A percentile compares a stretch with the other conserved stretches of the same genome.
Conservation (phyloP, 768 basidiomycete genomes). For the Tephrocybe rancida region DNA sequence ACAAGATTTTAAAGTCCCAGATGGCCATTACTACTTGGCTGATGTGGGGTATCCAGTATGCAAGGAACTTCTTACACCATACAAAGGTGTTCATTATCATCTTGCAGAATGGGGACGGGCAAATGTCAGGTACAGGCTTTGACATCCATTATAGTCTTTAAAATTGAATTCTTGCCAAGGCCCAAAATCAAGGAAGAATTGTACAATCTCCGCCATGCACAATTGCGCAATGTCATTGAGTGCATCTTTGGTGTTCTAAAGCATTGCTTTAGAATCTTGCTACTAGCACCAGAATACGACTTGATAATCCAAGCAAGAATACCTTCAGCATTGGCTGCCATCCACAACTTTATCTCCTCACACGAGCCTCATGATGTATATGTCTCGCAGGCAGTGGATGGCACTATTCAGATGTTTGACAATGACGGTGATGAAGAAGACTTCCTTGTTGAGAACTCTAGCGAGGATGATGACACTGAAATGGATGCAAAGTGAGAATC, state of each 20-base stretch:
- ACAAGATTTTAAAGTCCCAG: neutral
- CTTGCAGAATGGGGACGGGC: constrained; percentile 1
- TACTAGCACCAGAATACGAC: constrained; percentile 12
- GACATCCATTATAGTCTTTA: neutral
- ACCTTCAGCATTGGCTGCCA: constrained; percentile 14
- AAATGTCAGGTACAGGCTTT: neutral
- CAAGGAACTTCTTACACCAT: neutral
- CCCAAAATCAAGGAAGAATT: constrained; percentile 25
- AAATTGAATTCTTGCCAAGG: constrained; percentile 3
- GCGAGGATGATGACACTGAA: too few species aligned
- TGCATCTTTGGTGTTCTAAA: constrained; percentile 27
- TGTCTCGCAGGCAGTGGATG: neutral
- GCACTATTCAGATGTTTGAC: neutral
- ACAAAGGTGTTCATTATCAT: constrained; percentile 1
- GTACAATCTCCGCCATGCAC: constrained; percentile 27
- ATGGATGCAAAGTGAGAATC: constrained; percentile 6
- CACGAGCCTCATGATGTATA: constrained; percentile 15
- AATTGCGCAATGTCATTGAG: constrained; percentile 27
- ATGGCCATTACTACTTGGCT: neutral
- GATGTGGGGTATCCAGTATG: neutral
- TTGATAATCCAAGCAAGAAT: constrained; percentile 18
- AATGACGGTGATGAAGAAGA: neutral
- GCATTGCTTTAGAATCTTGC: constrained; percentile 1
- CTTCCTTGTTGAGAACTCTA: neutral
- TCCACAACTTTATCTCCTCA: constrained; percentile 22